Base-by-base conservation (phyloP, 2,329 filamentous ascomycete species). In the Penicillium frequentans region DNA sequence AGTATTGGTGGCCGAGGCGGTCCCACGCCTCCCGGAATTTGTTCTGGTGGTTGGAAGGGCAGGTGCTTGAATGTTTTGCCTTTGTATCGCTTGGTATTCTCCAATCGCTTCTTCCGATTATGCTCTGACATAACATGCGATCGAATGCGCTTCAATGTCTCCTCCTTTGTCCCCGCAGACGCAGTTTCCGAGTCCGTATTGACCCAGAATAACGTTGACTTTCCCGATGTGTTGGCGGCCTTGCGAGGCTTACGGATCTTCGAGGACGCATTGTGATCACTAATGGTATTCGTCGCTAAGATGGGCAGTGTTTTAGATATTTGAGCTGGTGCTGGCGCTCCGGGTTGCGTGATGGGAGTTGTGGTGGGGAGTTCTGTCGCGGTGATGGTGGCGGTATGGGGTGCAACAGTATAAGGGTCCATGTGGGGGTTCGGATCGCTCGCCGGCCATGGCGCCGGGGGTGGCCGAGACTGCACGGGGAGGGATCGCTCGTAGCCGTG, bases 41-140 rank as follows among this genome's bases (percentile, higher is more conserved):
- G 69, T 52, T 71, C 66, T 26, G 69, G 62, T 10, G 70, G 68
- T 37, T 71, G 71, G 49, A 71, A 76, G 37, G 71, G 67, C 51
- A 74, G 55, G 21, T 74, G 69, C 47, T 75, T 75, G 68, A 69
- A 75, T 29, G 71, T 66, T 59, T 73, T 74, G 56, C 64, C 68
- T 57, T 73, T 75, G 59, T 75, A 73, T 13, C 72, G 71, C 53
- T 74, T 73, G 5, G 72, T 75, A 33, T 67, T 75, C 35, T 75
- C 73, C 49, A 75, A 60, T 46, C 73, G 64, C 54, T 76, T 76
- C 62, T 75, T 76, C 57, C 73, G 71, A 60, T 76, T 76, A 56
- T 76, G 73, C 55, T 76, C 73, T 39, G 73, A 75, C 73, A 76
- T 76, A 43, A 76, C 73, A 69, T 76, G 73, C 19, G 73, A 76